A percentile compares a stretch with the other conserved stretches of the same genome.
phyloP scores from a whole-genome alignment of 176 grass and related monocot species.

The Avena insularis region DNA sequence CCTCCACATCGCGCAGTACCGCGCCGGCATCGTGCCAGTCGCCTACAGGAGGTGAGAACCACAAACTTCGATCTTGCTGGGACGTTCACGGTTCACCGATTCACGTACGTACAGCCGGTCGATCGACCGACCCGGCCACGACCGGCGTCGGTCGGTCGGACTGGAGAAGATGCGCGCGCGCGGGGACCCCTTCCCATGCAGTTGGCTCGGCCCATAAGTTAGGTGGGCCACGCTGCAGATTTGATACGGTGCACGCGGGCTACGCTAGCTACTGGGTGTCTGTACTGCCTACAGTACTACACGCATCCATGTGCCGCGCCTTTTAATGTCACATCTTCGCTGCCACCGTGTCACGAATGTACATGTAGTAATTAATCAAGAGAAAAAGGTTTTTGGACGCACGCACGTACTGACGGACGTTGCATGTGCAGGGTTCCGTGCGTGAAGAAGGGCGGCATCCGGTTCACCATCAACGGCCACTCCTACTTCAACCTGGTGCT shows the following conservation, averaged over 20 bases:
- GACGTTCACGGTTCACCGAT: background rate
- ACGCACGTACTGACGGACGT: background rate
- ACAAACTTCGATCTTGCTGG: background rate
- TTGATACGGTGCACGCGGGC: constrained; percentile 34
- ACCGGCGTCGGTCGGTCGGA: constrained; percentile 12
- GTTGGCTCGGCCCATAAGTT: constrained; percentile 27
- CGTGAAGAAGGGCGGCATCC: constrained; percentile 68
- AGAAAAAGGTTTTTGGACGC: background rate
- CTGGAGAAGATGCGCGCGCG: no score
- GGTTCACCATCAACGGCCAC: constrained; percentile 66
- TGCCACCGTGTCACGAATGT: background rate
- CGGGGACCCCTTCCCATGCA: background rate
- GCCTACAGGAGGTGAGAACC: constrained; percentile 49
- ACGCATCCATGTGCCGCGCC: constrained; percentile 29
- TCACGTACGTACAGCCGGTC: no score
- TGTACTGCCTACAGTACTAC: background rate
- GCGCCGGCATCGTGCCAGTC: constrained; percentile 78
- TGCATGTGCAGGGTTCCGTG: constrained; percentile 48
- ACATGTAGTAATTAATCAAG: no score
- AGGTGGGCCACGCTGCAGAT: constrained; percentile 38
- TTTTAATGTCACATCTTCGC: background rate
- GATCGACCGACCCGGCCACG: background rate
- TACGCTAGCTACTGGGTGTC: background rate
- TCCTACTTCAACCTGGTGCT: constrained; percentile 77
- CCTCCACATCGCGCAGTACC: constrained; percentile 77